Percentiles rank a stretch among this genome's conserved stretches.
These are phyloP conservation scores for Fragilariopsis cylindrus DNA, from an alignment of 108 stramenopile genomes.

Conservation along the genomic window DNA sequence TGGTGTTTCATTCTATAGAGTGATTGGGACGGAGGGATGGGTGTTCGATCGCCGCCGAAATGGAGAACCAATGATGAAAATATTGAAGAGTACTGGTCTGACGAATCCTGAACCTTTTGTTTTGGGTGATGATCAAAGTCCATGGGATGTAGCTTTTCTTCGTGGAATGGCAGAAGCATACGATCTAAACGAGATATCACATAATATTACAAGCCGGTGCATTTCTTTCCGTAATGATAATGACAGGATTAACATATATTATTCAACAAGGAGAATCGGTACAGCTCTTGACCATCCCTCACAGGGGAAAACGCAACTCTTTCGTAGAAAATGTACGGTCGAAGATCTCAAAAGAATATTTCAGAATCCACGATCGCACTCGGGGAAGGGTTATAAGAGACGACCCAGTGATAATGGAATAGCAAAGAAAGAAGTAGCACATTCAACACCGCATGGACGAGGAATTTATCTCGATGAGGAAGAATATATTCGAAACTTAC, in stretches of 20 bases:
- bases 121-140: neutral
- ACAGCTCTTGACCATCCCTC: neutral
- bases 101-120: neutral
- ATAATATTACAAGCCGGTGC: neutral
- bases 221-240: neutral
- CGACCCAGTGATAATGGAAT: too few relatives aligned
- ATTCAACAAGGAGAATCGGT: neutral
- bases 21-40: neutral
- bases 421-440: neutral
- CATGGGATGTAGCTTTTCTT: neutral
- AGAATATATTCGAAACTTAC: neutral
- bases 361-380: neutral
- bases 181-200: neutral
- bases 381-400: neutral
- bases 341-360: neutral
- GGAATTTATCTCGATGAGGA: neutral
- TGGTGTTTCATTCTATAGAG: too few relatives aligned
- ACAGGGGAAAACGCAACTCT: neutral
- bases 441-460: neutral
- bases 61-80: neutral
- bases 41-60: neutral
- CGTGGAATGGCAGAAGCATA: neutral
- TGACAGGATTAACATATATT: neutral
- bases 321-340: neutral
- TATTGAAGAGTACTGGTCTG: neutral